Base-by-base conservation (phyloP, 352 stramenopile species). In the Globisporangium paroecandrum region DNA sequence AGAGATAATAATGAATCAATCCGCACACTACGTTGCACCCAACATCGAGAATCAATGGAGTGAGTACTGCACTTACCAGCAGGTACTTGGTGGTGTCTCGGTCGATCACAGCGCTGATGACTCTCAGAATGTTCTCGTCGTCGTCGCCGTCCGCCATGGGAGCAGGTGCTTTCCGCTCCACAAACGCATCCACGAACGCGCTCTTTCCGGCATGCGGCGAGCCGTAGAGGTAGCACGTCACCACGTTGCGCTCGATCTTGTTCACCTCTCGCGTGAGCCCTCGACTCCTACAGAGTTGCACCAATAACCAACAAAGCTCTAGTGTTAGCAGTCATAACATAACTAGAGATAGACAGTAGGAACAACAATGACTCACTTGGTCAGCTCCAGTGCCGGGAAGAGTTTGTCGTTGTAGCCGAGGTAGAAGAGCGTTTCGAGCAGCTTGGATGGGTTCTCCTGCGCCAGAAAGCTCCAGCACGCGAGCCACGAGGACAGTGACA, bases 321-420 rank as follows among this genome's bases (percentile, higher is more conserved):
- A n/a, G 22, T 15, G 27, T 25, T 34, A 59, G 18, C 24, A 53
- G 4, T 10, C 12, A 29, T 1, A 64, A 57, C 32, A 71, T 8
- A 58, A 12, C 62, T 18, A 62, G 15, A 41, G 3, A 59, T 3
- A 43, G 36, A 15, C 10, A 24, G 15, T 18, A 60, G 32, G 5
- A 25, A 24, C 9, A 20, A 34, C 27, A 54, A 36, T 36, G 4
- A 83, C 77, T 46, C 73, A 87, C 78, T 85, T 87, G 36, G 83
- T 78, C 57, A 91, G 80, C 51, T 94, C 80, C 25, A 95, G 59
- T 10, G 84, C 87, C 0, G 81, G 79, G 20, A 73, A 77, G 38
- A 84, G 58, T 58, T 92, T 91, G 69, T 91, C 81, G 66, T 93
- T 85, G 65, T 89, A 93, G n/a, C 87, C 87, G 51, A 95, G 63